Evolutionary conservation across 2,329 filamentous ascomycete species (phyloP).

Genomic region (Amauroascus verrucosus): DNA sequence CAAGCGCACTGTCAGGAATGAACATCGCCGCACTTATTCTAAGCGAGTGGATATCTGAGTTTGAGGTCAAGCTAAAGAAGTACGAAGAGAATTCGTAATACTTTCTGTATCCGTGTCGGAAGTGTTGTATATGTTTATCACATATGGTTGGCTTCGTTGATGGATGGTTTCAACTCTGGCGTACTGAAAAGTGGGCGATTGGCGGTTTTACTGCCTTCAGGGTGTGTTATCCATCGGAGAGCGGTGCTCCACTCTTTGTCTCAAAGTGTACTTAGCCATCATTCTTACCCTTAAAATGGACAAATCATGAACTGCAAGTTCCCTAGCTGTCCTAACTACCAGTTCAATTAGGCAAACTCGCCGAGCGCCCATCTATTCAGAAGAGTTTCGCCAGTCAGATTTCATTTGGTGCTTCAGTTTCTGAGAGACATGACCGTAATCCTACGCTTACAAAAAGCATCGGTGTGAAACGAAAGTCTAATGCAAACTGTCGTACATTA

Average conservation of each 20-base stretch:
- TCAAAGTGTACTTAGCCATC: not conserved
- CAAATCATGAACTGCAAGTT: not conserved
- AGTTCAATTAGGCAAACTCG: no score
- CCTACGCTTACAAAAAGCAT: no score
- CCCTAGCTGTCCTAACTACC: no score
- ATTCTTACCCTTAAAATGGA: conserved; percentile 3
- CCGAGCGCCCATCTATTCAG: no score
- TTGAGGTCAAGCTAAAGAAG: conserved; percentile 16
- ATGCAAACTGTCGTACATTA: no score
- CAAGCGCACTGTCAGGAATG: conserved; percentile 74
- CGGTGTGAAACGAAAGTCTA: no score
- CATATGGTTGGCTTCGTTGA: not conserved
- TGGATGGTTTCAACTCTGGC: not conserved
- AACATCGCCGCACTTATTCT: conserved; percentile 49
- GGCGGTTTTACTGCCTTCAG: no score
- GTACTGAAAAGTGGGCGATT: not conserved
- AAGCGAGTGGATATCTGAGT: conserved; percentile 29
- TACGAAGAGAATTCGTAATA: conserved; percentile 11
- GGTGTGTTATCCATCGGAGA: no score
- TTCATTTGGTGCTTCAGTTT: no score
- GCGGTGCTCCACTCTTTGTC: not conserved
- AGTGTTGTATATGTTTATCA: not conserved
- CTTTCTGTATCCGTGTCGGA: not conserved
- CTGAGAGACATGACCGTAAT: no score
- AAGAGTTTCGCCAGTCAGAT: no score